Percentiles rank a stretch among this genome's conserved stretches.
Conservation (phyloP, 768 basidiomycete genomes). For the Pulveroboletus sp. region DNA sequence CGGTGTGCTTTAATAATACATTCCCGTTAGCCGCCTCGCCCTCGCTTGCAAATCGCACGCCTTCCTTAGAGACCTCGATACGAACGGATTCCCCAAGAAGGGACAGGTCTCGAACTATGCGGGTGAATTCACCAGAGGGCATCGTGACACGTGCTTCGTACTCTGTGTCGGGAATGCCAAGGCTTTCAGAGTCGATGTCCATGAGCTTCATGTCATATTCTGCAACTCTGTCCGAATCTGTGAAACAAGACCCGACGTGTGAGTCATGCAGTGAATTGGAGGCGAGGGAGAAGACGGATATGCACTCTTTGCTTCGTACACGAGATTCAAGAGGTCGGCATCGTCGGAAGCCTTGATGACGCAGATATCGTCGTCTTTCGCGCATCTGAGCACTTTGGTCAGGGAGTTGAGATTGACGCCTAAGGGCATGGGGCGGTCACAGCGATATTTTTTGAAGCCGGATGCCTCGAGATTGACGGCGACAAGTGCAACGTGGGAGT, state of each 20-base stretch:
- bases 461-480: slow-evolving; percentile 72
- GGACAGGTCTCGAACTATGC: slow-evolving; percentile 90
- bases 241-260: not conserved
- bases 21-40: slow-evolving; percentile 92
- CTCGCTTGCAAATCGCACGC: slow-evolving; percentile 86
- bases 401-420: slow-evolving; percentile 84
- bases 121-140: slow-evolving; percentile 79
- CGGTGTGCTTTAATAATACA: slow-evolving; percentile 76
- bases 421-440: slow-evolving; percentile 91
- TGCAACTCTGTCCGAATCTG: slow-evolving; percentile 89
- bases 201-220: slow-evolving; percentile 99
- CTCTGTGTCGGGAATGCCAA: slow-evolving; percentile 94
- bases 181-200: slow-evolving; percentile 95
- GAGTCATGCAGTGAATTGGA: not conserved
- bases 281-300: slow-evolving; percentile 12
- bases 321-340: slow-evolving; percentile 79
- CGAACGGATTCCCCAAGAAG: slow-evolving; percentile 90
- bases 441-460: slow-evolving; percentile 86
- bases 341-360: slow-evolving; percentile 90
- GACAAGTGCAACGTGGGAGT: slow-evolving; percentile 98
- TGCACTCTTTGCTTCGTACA: slow-evolving; percentile 87
- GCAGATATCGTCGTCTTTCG: slow-evolving; percentile 91
- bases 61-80: slow-evolving; percentile 95
- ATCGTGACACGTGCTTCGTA: slow-evolving; percentile 92
- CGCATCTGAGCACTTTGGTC: slow-evolving; percentile 95